These are phyloP conservation scores for Pneumocystis murina DNA, from an alignment of 1,139 yeast species.

Conservation along the genomic window DNA sequence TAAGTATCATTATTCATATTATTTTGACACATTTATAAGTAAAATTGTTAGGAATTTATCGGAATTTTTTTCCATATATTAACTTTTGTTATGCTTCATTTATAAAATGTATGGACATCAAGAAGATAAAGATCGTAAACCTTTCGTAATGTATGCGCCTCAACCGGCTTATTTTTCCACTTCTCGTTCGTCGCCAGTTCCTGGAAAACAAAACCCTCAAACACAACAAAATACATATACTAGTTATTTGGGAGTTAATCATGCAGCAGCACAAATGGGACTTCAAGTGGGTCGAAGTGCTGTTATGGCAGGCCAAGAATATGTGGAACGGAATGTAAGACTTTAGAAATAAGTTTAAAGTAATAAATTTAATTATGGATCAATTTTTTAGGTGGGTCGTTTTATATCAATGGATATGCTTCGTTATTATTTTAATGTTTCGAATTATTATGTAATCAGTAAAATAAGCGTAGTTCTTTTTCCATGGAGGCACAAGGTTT, in stretches of 20 bases:
- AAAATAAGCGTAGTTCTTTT: constrained; percentile 62
- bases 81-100: too few relatives aligned
- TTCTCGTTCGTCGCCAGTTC: neutral
- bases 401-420: constrained; percentile 32
- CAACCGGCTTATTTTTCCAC: neutral
- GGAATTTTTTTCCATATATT: too few relatives aligned
- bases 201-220: neutral
- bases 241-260: constrained; percentile 16
- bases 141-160: neutral
- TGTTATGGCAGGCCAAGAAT: constrained; percentile 51
- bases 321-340: constrained; percentile 50
- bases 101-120: neutral
- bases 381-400: constrained; percentile 15
- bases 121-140: neutral
- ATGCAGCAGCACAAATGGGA: constrained; percentile 75
- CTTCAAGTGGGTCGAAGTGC: constrained; percentile 82
- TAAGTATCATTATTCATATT: too few relatives aligned
- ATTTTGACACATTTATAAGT: neutral
- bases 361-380: too few relatives aligned
- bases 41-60: too few relatives aligned
- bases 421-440: constrained; percentile 79
- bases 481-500: constrained; percentile 74
- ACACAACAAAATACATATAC: neutral
- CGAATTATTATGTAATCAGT: constrained; percentile 67
- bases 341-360: constrained; percentile 23